Base-by-base conservation (phyloP, 306 rosid genomes). In the Castanospermum australe region DNA sequence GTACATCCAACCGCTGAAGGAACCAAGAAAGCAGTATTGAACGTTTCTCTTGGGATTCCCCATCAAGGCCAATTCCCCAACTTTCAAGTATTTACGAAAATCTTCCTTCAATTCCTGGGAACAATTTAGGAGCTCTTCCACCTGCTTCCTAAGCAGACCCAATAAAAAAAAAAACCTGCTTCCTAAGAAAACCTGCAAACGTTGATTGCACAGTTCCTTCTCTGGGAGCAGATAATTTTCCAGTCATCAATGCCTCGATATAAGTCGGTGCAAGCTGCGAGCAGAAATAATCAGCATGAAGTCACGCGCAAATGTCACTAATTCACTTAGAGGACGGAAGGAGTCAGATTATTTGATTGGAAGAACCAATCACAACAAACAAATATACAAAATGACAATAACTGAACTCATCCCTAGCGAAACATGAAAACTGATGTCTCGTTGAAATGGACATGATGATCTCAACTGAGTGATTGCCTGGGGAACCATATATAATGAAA, bases 1-100 rank as follows among this genome's bases (percentile, higher is more conserved):
- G 99, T n/a, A 90, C 93, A 70, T 86, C 86, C 78, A 80, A 95
- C 98, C 99, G 92, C 82, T 91, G 97, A 77, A 90, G 95, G 84
- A 81, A 91, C 93, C 97, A 90, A 79, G 99, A 89, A 78, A 92
- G 94, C 79, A 92, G 91, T 24, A 92, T 73, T 12, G 89, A 50
- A 36, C 89, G 89, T 72, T 75, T 86, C 56, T 82, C 84, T 75
- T 67, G 83, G n/a, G 80, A 66, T 57, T 89, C 90, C 61, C 84
- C 88, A 9, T 71, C 85, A n/a, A n/a, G 98, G 97, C 97, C 98
- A 91, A 81, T 73, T 90, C 77, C 99, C 92, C 5, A 76, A 79
- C 61, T 84, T n/a, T 87, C 87, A 92, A 72, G 71, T 95, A 95
- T 71, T 76, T 86, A 33, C 73, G 80, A 61, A 92, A 83, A 86